phyloP scores from a whole-genome alignment of 208 protist genomes.

The Ichthyophonus hoferi region DNA sequence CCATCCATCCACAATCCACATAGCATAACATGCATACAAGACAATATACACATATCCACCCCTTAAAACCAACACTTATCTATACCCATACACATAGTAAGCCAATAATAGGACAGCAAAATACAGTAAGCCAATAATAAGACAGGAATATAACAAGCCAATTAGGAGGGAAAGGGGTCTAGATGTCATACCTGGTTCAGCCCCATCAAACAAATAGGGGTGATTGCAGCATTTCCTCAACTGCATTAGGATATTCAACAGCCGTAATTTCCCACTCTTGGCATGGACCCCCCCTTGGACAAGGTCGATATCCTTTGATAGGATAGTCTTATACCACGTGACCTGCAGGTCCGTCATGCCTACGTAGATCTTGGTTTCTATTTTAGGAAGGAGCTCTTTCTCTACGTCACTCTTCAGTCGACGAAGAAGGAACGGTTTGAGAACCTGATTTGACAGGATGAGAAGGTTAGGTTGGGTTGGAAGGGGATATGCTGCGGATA shows the following conservation, averaged over 20 bases:
- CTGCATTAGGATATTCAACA: conserved; percentile 71
- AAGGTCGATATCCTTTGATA: conserved; percentile 85
- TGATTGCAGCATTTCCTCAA: conserved; percentile 72
- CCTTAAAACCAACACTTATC: no score
- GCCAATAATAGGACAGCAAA: no score
- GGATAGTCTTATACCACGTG: conserved; percentile 85
- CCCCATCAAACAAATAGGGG: conserved; percentile 67
- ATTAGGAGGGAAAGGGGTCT: no score
- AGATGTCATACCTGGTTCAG: conserved; percentile 34
- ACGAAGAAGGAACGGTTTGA: conserved; percentile 89
- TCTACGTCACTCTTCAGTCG: conserved; percentile 91
- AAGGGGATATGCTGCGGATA: no score
- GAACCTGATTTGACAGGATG: conserved; percentile 72
- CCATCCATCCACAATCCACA: no score
- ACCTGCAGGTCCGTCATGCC: conserved; percentile 83
- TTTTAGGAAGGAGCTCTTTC: conserved; percentile 89
- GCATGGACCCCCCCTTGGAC: conserved; percentile 65
- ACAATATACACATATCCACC: no score
- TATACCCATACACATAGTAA: no score
- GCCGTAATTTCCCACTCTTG: conserved; percentile 57
- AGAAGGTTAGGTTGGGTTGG: no score
- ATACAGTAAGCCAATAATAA: no score
- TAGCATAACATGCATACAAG: no score
- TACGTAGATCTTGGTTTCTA: conserved; percentile 85
- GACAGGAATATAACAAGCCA: no score